Evolutionary conservation across 2,329 filamentous ascomycete species (phyloP).

Genomic region (Colletotrichum orbiculare): DNA sequence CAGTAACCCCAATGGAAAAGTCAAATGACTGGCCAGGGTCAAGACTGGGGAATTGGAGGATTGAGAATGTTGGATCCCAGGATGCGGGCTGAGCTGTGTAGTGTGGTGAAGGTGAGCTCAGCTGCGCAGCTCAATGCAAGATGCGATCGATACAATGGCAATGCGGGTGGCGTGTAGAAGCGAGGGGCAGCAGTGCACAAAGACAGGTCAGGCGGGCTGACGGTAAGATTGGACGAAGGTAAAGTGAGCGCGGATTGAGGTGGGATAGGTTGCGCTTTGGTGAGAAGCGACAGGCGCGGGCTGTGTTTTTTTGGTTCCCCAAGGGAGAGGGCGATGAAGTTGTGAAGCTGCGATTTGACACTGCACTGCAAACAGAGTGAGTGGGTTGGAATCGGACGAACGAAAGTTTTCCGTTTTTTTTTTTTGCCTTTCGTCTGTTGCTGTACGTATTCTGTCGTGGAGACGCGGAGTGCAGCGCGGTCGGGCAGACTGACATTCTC

Average conservation of each 20-base stretch:
- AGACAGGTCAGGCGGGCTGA: constrained; percentile 17
- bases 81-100: constrained; percentile 11
- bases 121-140: not conserved
- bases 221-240: not conserved
- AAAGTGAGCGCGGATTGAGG: not conserved
- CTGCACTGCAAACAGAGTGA: constrained; percentile 27
- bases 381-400: constrained; percentile 24
- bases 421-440: not conserved
- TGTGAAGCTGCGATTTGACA: constrained; percentile 20
- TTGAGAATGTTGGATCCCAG: constrained; percentile 7
- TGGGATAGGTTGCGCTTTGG: constrained; percentile 24
- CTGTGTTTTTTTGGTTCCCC: not conserved
- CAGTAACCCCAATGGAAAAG: constrained; percentile 1
- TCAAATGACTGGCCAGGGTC: constrained; percentile 2
- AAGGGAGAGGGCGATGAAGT: constrained; percentile 4
- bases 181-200: constrained; percentile 32
- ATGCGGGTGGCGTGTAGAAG: constrained; percentile 27
- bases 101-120: constrained; percentile 12
- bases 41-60: constrained; percentile 5
- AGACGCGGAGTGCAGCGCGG: constrained; percentile 24
- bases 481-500: constrained; percentile 32
- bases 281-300: constrained; percentile 23
- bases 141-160: not conserved
- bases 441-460: not conserved
- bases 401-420: constrained; percentile 22